Evolutionary conservation across 345 rosid genomes (phyloP).

Genomic region (Triadica sebifera): DNA sequence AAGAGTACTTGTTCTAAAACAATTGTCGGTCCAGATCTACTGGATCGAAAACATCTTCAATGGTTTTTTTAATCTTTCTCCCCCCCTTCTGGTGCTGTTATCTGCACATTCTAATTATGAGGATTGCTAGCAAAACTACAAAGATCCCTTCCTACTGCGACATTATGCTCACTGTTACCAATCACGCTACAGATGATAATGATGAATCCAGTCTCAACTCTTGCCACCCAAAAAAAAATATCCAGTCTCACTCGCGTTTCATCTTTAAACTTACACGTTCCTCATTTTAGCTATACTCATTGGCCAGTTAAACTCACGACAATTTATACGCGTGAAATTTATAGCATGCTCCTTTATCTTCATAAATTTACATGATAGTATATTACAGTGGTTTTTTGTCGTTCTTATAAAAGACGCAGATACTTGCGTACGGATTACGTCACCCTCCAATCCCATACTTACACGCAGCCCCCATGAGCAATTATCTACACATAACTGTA

Average conservation of each 20-base stretch:
- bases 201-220: too few species aligned
- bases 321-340: background rate
- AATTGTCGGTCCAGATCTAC: too few species aligned
- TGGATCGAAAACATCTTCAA: too few species aligned
- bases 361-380: background rate
- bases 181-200: background rate
- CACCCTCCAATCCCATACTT: conserved; percentile 13
- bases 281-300: background rate
- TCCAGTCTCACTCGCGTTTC: background rate
- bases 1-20: too few species aligned
- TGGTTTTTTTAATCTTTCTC: too few species aligned
- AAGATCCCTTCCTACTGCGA: too few species aligned
- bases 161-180: too few species aligned
- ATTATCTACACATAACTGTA: background rate
- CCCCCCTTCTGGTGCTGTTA: too few species aligned
- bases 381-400: conserved; percentile 27
- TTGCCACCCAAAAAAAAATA: too few species aligned
- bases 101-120: too few species aligned
- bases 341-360: background rate
- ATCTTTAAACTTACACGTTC: background rate
- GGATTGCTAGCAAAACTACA: too few species aligned
- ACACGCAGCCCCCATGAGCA: conserved; percentile 17
- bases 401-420: conserved; percentile 1
- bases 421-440: conserved; percentile 34
- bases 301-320: background rate